Conservation (phyloP, 225 moss, liverwort and hornwort species). For the Rhytidiadelphus loreus region DNA sequence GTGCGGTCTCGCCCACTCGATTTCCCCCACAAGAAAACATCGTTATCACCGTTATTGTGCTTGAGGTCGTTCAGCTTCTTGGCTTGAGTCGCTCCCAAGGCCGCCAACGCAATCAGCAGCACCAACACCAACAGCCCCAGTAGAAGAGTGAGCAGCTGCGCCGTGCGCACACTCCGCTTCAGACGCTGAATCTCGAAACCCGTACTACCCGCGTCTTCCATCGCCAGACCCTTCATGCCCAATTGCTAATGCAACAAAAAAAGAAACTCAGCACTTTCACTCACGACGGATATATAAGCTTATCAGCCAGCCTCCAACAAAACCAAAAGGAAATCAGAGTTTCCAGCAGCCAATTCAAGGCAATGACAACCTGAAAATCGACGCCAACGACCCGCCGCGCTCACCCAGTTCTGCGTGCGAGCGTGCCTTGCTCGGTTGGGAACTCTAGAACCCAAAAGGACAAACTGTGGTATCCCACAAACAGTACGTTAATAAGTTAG, state of each 20-base stretch:
- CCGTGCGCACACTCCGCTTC: constrained; percentile 31
- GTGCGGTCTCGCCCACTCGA: constrained; percentile 24
- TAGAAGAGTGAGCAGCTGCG: constrained; percentile 21
- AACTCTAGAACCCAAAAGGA: not conserved
- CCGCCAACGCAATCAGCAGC: constrained; percentile 50
- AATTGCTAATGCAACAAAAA: not conserved
- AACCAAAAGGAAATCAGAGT: not conserved
- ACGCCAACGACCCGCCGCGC: not conserved
- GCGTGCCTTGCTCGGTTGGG: not conserved
- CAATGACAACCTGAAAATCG: not conserved
- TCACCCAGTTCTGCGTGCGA: not conserved
- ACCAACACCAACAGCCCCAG: constrained; percentile 26
- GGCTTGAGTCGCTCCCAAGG: constrained; percentile 42
- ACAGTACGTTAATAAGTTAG: not conserved
- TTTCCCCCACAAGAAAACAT: constrained; percentile 44
- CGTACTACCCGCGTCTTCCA: constrained; percentile 22
- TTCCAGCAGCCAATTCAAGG: not conserved
- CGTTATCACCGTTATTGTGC: not conserved
- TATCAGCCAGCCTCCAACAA: not conserved
- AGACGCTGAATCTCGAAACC: constrained; percentile 49
- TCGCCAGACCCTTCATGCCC: constrained; percentile 23
- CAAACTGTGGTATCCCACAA: not conserved
- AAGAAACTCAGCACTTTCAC: not conserved
- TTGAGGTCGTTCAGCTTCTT: constrained; percentile 26
- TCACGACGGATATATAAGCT: not conserved